Evolutionary conservation across 305 asterid genomes (phyloP).

Genomic region (Andrographis paniculata): DNA sequence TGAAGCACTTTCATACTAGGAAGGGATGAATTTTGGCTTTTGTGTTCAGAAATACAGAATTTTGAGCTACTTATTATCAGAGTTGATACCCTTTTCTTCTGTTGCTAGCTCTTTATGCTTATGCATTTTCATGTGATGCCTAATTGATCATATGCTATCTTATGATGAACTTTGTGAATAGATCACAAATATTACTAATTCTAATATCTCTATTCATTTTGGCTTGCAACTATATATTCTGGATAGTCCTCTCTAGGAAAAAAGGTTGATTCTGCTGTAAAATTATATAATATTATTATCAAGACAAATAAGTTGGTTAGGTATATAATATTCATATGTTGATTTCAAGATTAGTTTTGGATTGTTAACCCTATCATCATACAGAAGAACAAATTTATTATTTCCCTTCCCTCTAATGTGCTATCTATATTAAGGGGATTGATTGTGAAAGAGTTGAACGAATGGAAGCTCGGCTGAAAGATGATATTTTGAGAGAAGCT

Average conservation of each 20-base stretch:
- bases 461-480: slow-evolving; percentile 96
- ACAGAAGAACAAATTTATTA: slow-evolving; percentile 11
- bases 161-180: not conserved
- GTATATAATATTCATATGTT: slow-evolving; percentile 5
- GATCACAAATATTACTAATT: slow-evolving; percentile 2
- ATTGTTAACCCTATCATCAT: slow-evolving; percentile 10
- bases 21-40: not conserved
- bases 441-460: slow-evolving; percentile 93
- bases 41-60: not conserved
- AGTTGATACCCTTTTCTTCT: not conserved
- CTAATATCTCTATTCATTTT: slow-evolving; percentile 6
- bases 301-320: slow-evolving; percentile 5
- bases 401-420: slow-evolving; percentile 21
- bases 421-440: slow-evolving; percentile 59
- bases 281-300: slow-evolving; percentile 4
- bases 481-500: slow-evolving; percentile 97
- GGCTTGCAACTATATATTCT: slow-evolving; percentile 5
- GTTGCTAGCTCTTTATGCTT: not conserved
- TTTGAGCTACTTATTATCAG: not conserved
- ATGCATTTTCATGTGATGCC: slow-evolving; percentile 4
- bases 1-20: not conserved
- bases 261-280: slow-evolving; percentile 2
- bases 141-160: slow-evolving; percentile 7
- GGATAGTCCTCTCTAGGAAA: slow-evolving; percentile 9
- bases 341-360: slow-evolving; percentile 1